Conservation (phyloP, 2,329 filamentous ascomycete genomes). For the Fusarium cicatricum region DNA sequence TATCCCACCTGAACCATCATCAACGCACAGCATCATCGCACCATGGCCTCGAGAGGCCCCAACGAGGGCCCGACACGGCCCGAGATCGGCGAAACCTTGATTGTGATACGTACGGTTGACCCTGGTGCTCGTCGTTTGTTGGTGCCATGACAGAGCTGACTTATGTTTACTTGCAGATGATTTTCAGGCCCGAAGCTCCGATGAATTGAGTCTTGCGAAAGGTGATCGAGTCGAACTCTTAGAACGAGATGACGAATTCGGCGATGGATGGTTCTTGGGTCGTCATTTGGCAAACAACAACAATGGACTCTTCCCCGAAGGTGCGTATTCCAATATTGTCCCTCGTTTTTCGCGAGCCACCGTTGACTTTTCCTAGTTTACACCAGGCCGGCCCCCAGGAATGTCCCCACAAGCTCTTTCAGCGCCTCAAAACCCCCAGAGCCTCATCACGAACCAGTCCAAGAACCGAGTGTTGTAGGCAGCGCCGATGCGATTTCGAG, state of each 20-base stretch:
- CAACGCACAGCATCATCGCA: slow-evolving; percentile 35
- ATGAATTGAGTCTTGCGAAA: slow-evolving; percentile 89
- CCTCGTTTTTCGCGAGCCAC: slow-evolving; percentile 16
- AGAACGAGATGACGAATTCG: slow-evolving; percentile 88
- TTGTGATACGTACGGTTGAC: slow-evolving; percentile 73
- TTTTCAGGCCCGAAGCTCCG: slow-evolving; percentile 88
- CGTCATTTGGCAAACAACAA: slow-evolving; percentile 76
- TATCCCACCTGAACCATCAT: slow-evolving; percentile 22
- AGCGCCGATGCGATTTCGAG: slow-evolving; percentile 34
- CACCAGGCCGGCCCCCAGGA: slow-evolving; percentile 65
- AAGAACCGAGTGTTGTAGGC: slow-evolving; percentile 33
- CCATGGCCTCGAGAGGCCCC: slow-evolving; percentile 55
- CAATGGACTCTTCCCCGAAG: slow-evolving; percentile 84
- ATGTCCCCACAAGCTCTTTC: slow-evolving; percentile 43
- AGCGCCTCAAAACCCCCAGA: slow-evolving; percentile 43
- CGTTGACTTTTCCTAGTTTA: slow-evolving; percentile 60
- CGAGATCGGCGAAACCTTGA: slow-evolving; percentile 71
- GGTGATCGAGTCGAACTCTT: slow-evolving; percentile 85
- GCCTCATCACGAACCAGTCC: slow-evolving; percentile 44
- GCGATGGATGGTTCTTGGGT: slow-evolving; percentile 85
- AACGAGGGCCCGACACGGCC: slow-evolving; percentile 55
- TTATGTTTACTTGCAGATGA: slow-evolving; percentile 69
- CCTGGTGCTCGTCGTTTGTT: slow-evolving; percentile 36
- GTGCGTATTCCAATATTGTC: slow-evolving; percentile 54
- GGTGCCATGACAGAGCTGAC: slow-evolving; percentile 14